Percentiles rank a stretch among this genome's conserved stretches.
Evolutionary conservation across 371 early-diverging fungal species (phyloP).

Genomic region (Basidiobolus meristosporus): DNA sequence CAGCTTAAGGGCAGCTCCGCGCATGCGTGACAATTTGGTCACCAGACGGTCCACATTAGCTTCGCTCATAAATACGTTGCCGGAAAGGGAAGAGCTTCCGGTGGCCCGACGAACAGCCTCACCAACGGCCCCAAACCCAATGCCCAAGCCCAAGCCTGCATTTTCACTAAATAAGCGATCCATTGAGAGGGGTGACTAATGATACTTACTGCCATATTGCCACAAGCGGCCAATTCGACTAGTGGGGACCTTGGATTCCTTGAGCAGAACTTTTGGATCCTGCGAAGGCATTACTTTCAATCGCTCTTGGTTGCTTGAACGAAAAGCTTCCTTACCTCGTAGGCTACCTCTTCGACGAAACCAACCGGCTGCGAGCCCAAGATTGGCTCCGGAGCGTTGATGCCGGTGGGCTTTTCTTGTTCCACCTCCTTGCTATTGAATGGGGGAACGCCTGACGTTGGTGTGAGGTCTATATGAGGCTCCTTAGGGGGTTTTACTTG

Average conservation of each 20-base stretch:
- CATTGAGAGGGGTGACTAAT: background rate
- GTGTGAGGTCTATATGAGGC: no score
- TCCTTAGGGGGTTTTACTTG: no score
- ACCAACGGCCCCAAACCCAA: slow-evolving; percentile 53
- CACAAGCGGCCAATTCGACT: slow-evolving; percentile 34
- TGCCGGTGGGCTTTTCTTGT: no score
- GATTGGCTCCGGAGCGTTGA: no score
- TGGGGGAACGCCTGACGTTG: no score
- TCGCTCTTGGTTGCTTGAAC: background rate
- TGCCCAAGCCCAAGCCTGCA: slow-evolving; percentile 36
- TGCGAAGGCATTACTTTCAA: no score
- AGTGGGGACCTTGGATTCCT: slow-evolving; percentile 40
- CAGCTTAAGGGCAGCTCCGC: slow-evolving; percentile 92
- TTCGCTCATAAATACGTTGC: slow-evolving; percentile 40
- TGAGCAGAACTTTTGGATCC: slow-evolving; percentile 12
- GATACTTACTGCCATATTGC: slow-evolving; percentile 33
- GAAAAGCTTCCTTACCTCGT: background rate
- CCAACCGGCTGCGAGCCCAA: no score
- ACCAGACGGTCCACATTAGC: slow-evolving; percentile 78
- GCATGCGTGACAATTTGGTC: slow-evolving; percentile 73
- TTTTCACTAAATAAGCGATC: background rate
- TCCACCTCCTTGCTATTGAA: no score
- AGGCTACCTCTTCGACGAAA: background rate
- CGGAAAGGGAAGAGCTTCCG: slow-evolving; percentile 15
- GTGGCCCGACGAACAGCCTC: slow-evolving; percentile 48